Conservation (phyloP, 805 yeast species). For the Ogataea haglerorum region DNA sequence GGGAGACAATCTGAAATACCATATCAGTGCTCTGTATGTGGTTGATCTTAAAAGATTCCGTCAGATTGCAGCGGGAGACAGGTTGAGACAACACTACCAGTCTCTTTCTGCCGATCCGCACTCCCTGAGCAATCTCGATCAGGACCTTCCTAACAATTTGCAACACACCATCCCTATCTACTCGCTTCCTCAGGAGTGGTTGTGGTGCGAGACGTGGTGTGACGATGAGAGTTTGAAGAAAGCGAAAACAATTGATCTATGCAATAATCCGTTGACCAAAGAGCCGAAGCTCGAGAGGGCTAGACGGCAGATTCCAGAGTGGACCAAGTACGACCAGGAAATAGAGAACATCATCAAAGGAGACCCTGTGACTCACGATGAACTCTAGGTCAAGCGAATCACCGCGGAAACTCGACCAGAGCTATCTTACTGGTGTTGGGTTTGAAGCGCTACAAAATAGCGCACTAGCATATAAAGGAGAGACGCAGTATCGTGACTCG, state of each 20-base stretch:
- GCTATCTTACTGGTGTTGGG: conserved; percentile 39
- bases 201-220: conserved; percentile 96
- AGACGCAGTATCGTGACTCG: too few relatives aligned
- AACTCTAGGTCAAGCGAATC: conserved; percentile 5
- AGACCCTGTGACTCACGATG: conserved; percentile 11
- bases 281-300: conserved; percentile 78
- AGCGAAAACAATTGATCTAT: conserved; percentile 79
- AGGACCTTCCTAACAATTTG: conserved; percentile 87
- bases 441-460: not conserved
- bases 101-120: conserved; percentile 71
- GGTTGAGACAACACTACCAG: conserved; percentile 80
- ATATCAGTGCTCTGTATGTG: conserved; percentile 80
- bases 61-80: conserved; percentile 69
- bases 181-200: conserved; percentile 79
- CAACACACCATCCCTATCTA: conserved; percentile 65
- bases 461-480: too few relatives aligned
- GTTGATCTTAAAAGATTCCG: conserved; percentile 73
- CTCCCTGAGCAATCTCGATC: conserved; percentile 82
- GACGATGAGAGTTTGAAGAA: conserved; percentile 52
- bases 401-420: not conserved
- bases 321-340: conserved; percentile 63
- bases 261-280: conserved; percentile 79
- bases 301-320: conserved; percentile 71
- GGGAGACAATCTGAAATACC: conserved; percentile 58
- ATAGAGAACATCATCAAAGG: conserved; percentile 33